A percentile compares a stretch with the other conserved stretches of the same genome.
These are phyloP conservation scores for Kodamaea nitidulidarum DNA, from an alignment of 805 yeast genomes.

Conservation along the genomic window DNA sequence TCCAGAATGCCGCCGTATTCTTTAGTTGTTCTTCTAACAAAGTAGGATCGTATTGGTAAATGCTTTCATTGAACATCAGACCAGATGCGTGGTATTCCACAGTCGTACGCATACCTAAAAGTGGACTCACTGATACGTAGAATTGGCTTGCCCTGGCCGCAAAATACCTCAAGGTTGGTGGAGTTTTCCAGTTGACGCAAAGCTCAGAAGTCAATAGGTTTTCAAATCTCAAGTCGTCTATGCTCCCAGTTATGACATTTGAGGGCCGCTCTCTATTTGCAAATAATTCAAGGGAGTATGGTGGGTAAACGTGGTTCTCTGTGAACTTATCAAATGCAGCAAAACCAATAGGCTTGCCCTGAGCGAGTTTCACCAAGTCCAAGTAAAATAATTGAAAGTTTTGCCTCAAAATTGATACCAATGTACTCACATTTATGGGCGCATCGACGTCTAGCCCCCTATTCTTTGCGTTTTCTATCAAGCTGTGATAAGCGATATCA, in stretches of 20 bases:
- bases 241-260: not conserved
- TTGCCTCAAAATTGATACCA: constrained; percentile 35
- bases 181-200: constrained; percentile 42
- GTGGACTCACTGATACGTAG: constrained; percentile 29
- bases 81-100: constrained; percentile 49
- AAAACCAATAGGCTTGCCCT: constrained; percentile 44
- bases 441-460: constrained; percentile 47
- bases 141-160: constrained; percentile 53
- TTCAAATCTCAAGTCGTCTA: constrained; percentile 9
- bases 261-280: not conserved
- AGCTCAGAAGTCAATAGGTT: constrained; percentile 1
- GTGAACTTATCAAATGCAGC: constrained; percentile 33
- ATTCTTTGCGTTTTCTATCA: constrained; percentile 44
- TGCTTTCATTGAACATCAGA: constrained; percentile 33
- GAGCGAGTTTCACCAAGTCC: constrained; percentile 44
- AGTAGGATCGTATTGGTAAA: constrained; percentile 34
- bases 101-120: constrained; percentile 38
- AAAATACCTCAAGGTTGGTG: constrained; percentile 55
- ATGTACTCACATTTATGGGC: constrained; percentile 42
- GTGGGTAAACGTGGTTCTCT: constrained; percentile 9
- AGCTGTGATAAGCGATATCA: constrained; percentile 35
- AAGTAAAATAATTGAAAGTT: constrained; percentile 31
- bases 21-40: constrained; percentile 26
- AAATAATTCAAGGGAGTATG: constrained; percentile 6
- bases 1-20: constrained; percentile 50